phyloP scores from a whole-genome alignment of 2,329 filamentous ascomycete species.

The Lasiodiplodia citricola region DNA sequence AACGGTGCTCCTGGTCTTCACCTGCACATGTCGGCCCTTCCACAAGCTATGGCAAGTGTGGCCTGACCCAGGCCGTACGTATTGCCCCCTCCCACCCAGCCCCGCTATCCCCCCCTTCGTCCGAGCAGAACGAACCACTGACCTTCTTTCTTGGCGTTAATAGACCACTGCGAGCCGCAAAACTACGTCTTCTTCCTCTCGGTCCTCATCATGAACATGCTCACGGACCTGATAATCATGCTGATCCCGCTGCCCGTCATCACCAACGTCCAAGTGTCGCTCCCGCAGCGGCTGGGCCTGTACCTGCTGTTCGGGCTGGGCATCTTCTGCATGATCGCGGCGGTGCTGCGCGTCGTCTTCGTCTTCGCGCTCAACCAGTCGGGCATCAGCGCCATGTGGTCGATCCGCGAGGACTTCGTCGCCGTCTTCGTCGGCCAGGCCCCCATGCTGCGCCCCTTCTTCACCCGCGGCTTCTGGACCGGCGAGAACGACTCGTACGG shows the following conservation, averaged over 20 bases:
- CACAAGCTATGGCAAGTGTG: conserved; percentile 44
- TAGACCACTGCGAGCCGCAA: conserved; percentile 41
- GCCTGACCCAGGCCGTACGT: conserved; percentile 47
- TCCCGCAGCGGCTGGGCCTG: conserved; percentile 38
- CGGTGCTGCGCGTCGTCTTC: conserved; percentile 34
- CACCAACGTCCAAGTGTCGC: conserved; percentile 32
- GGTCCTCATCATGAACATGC: conserved; percentile 42
- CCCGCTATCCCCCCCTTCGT: background rate
- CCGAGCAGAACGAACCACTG: no score
- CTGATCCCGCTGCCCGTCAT: conserved; percentile 44
- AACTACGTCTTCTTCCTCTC: conserved; percentile 40
- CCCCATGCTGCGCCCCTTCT: conserved; percentile 42
- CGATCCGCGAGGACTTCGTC: conserved; percentile 46
- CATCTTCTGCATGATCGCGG: conserved; percentile 43
- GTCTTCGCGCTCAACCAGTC: conserved; percentile 35
- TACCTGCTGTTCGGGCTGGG: conserved; percentile 41
- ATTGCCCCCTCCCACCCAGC: background rate
- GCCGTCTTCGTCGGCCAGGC: conserved; percentile 46
- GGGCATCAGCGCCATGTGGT: conserved; percentile 45
- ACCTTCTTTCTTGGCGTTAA: background rate
- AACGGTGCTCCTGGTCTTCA: conserved; percentile 33
- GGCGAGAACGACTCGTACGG: conserved; percentile 4
- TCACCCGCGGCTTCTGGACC: conserved; percentile 31
- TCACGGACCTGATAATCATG: conserved; percentile 44
- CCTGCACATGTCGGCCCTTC: conserved; percentile 42